Evolutionary conservation across 208 protist species (phyloP).

Genomic region (Acanthamoeba culbertsoni): DNA sequence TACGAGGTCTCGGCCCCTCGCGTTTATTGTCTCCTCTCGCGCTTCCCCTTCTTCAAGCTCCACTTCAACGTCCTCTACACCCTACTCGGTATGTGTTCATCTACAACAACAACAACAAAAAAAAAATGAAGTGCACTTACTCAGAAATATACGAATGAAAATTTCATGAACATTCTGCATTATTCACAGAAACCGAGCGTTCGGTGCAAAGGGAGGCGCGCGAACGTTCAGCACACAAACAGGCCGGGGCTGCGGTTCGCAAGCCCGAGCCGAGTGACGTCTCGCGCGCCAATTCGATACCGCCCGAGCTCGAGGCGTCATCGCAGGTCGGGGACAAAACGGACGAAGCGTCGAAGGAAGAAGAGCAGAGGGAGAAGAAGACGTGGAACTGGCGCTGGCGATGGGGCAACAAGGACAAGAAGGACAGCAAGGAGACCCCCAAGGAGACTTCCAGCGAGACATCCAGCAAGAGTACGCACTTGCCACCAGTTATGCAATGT

Average conservation of each 20-base stretch:
- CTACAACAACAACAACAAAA: too few species aligned
- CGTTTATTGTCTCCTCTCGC: neutral
- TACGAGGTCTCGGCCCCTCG: neutral
- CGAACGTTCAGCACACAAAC: neutral
- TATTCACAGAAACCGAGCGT: neutral
- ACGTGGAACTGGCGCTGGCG: neutral
- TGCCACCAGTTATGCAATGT: too few species aligned
- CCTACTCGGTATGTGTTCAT: neutral
- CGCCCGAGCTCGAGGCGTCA: neutral
- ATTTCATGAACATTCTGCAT: too few species aligned
- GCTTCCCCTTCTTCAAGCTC: slow-evolving; percentile 36
- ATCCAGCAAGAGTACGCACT: neutral
- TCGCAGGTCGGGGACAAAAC: neutral
- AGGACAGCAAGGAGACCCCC: neutral
- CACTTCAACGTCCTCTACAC: neutral
- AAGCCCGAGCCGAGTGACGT: neutral
- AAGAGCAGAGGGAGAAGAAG: neutral
- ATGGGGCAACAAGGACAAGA: slow-evolving; percentile 20
- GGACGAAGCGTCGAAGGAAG: neutral
- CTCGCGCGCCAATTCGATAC: neutral
- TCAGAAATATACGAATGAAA: too few species aligned
- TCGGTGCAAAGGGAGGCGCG: neutral
- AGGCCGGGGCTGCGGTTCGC: neutral
- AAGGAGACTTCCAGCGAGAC: neutral
- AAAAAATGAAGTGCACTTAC: too few species aligned